A percentile compares a stretch with the other conserved stretches of the same genome.
phyloP scores from a whole-genome alignment of 2,329 filamentous ascomycete genomes.

The Beauveria scarabaeidicola region DNA sequence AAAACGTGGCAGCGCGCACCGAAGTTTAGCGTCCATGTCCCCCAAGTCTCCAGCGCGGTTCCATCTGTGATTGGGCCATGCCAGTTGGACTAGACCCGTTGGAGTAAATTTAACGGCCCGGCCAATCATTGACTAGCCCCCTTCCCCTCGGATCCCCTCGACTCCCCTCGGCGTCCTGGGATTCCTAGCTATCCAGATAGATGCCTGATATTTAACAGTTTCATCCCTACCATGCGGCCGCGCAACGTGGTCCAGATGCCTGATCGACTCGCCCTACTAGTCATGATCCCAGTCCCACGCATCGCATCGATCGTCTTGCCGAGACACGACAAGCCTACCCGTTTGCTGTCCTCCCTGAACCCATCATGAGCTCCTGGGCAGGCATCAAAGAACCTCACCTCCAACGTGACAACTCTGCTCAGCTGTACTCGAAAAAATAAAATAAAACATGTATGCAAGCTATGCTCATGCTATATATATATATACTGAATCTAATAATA shows the following conservation, averaged over 20 bases:
- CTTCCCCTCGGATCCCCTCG: too few relatives aligned
- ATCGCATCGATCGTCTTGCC: constrained; percentile 3
- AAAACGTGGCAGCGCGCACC: constrained; percentile 6
- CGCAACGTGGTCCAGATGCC: neutral
- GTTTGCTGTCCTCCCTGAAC: neutral
- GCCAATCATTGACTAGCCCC: too few relatives aligned
- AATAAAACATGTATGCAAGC: neutral
- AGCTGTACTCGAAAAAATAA: neutral
- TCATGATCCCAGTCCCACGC: neutral
- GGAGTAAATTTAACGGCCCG: too few relatives aligned
- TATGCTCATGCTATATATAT: neutral
- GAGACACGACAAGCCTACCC: neutral
- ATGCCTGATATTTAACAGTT: neutral
- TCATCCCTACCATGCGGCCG: neutral
- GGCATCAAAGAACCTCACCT: neutral
- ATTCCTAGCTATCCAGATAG: too few relatives aligned
- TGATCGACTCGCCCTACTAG: neutral
- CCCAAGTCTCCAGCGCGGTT: constrained; percentile 7
- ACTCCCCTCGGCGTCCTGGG: neutral
- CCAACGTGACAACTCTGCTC: too few relatives aligned
- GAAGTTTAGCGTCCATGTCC: neutral
- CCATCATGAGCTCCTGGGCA: neutral
- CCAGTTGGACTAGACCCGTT: neutral
- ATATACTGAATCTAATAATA: neutral
- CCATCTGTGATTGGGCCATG: neutral